These are phyloP conservation scores for Neonectria hederae DNA, from an alignment of 2,329 filamentous ascomycete genomes.

Conservation along the genomic window DNA sequence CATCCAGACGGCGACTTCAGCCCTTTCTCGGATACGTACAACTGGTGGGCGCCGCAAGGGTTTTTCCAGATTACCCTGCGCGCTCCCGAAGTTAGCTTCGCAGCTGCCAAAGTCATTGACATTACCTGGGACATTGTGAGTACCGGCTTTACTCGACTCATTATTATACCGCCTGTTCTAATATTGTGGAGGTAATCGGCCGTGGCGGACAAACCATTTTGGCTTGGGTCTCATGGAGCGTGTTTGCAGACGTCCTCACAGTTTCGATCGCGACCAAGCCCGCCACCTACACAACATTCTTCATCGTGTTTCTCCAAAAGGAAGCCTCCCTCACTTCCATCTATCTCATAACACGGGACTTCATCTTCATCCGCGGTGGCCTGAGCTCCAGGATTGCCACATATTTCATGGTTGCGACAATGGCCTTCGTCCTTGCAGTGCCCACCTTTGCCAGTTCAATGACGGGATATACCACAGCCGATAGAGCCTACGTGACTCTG, in stretches of 20 bases:
- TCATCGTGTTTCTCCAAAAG: constrained; percentile 4
- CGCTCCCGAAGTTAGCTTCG: neutral
- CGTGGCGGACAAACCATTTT: constrained; percentile 11
- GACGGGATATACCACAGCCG: constrained; percentile 20
- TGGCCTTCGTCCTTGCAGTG: constrained; percentile 1
- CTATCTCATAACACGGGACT: neutral
- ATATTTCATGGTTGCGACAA: neutral
- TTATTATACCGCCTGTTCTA: neutral
- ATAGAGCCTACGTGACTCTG: neutral
- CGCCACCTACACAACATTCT: constrained; percentile 2
- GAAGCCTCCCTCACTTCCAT: neutral
- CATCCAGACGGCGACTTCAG: constrained; percentile 2
- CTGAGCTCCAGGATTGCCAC: constrained; percentile 12
- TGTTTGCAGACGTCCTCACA: constrained; percentile 18
- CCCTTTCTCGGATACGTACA: neutral
- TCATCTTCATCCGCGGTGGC: neutral
- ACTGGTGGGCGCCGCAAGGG: constrained; percentile 8
- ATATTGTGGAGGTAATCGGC: constrained; percentile 2
- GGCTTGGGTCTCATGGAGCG: constrained; percentile 1
- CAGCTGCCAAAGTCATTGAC: constrained; percentile 11
- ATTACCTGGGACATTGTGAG: constrained; percentile 25
- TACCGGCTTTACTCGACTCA: neutral
- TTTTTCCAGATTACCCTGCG: constrained; percentile 20
- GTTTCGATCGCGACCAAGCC: constrained; percentile 7
- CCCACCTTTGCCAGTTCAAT: constrained; percentile 18